These are phyloP conservation scores for Amanita fuliginea DNA, from an alignment of 768 basidiomycete genomes.

Conservation along the genomic window DNA sequence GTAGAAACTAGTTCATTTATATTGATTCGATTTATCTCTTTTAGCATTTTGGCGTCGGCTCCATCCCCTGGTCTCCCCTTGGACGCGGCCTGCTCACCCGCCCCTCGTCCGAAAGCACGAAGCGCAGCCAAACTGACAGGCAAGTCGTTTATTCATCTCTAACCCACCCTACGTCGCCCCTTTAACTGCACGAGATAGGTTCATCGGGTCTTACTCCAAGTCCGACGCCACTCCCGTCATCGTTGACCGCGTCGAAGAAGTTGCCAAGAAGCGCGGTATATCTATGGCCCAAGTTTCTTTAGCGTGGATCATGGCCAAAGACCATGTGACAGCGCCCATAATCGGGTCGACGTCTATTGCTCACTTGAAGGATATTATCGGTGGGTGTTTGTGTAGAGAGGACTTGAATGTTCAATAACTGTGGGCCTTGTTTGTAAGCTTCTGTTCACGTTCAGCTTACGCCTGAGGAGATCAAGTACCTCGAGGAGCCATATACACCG, in stretches of 20 bases:
- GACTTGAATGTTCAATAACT: no score
- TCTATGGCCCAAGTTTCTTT: slow-evolving; percentile 49
- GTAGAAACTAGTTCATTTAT: not conserved
- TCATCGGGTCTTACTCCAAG: not conserved
- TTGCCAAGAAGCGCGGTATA: slow-evolving; percentile 38
- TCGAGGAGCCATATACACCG: not conserved
- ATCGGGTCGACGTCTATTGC: slow-evolving; percentile 41
- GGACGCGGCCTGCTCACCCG: not conserved
- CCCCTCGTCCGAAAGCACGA: slow-evolving; percentile 21
- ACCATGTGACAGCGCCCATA: slow-evolving; percentile 48
- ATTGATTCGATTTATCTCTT: no score
- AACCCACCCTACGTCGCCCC: not conserved
- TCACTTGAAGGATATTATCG: slow-evolving; percentile 42
- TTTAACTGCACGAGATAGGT: not conserved
- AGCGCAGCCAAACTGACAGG: not conserved
- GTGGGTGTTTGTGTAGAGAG: slow-evolving; percentile 16
- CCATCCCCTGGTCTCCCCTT: slow-evolving; percentile 18
- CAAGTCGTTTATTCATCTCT: not conserved
- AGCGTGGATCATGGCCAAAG: slow-evolving; percentile 38
- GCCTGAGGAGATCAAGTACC: slow-evolving; percentile 1
- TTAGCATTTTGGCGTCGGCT: slow-evolving; percentile 43
- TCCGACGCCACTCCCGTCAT: not conserved
- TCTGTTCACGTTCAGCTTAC: not conserved
- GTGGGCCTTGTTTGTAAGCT: not conserved
- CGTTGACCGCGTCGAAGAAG: slow-evolving; percentile 33